These are phyloP conservation scores for Collybia mongolica DNA, from an alignment of 768 basidiomycete species.

Conservation along the genomic window DNA sequence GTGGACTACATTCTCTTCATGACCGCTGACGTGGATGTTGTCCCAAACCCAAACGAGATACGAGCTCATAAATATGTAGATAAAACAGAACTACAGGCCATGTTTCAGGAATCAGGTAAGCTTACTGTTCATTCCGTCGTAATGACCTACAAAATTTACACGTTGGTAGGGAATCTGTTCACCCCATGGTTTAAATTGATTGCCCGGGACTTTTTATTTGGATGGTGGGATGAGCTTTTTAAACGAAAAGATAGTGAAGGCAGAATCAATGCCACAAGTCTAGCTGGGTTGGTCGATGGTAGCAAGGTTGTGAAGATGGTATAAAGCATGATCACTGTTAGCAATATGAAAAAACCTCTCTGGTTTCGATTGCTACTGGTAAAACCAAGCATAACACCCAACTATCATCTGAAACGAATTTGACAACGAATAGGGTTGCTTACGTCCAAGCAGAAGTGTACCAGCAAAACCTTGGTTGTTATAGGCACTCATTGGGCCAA, in stretches of 20 bases:
- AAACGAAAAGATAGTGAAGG: conserved; percentile 56
- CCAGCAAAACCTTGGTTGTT: too few species aligned
- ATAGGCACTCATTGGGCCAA: too few species aligned
- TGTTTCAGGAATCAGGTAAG: conserved; percentile 84
- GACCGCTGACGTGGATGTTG: conserved; percentile 82
- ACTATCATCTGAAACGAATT: too few species aligned
- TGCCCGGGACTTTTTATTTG: conserved; percentile 93
- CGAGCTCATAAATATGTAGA: conserved; percentile 88
- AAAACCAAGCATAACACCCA: too few species aligned
- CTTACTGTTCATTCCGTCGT: conserved; percentile 4
- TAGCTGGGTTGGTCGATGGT: conserved; percentile 67
- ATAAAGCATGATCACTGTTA: conserved; percentile 12
- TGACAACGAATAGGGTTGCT: too few species aligned
- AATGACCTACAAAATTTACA: not conserved
- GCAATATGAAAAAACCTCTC: not conserved
- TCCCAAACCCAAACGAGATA: conserved; percentile 88
- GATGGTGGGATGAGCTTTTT: conserved; percentile 96
- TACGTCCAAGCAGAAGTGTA: too few species aligned
- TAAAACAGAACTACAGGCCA: conserved; percentile 83
- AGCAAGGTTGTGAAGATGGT: conserved; percentile 62
- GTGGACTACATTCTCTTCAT: conserved; percentile 98
- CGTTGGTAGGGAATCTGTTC: conserved; percentile 75
- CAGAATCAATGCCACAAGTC: conserved; percentile 59
- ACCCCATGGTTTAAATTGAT: conserved; percentile 99
- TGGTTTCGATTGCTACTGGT: too few species aligned